phyloP scores from a whole-genome alignment of 805 yeast genomes.

The Monosporozyma unispora region DNA sequence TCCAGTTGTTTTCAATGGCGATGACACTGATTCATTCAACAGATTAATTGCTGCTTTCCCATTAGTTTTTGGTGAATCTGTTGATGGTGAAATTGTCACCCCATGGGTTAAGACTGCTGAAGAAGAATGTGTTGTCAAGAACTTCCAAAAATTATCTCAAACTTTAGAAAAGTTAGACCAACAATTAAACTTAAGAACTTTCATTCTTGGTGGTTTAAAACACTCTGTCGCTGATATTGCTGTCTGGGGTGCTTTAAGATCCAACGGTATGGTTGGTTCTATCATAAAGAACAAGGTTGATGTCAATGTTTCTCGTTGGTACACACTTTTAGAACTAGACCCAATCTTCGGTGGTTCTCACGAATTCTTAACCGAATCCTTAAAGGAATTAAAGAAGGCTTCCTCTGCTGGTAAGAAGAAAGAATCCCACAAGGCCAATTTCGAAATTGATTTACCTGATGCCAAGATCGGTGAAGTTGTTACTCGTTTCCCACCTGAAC shows the following conservation, averaged over 20 bases:
- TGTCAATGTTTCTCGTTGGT: conserved; percentile 90
- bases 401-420: conserved; percentile 63
- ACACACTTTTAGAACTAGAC: conserved; percentile 62
- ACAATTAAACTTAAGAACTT: conserved; percentile 79
- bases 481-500: conserved; percentile 99
- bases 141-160: conserved; percentile 75
- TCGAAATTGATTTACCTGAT: conserved; percentile 83
- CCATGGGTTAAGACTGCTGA: conserved; percentile 62
- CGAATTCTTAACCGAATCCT: conserved; percentile 55
- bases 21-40: conserved; percentile 37
- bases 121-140: conserved; percentile 65
- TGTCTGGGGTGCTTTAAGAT: conserved; percentile 88
- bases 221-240: conserved; percentile 74
- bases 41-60: conserved; percentile 48
- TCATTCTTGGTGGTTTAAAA: conserved; percentile 52
- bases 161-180: conserved; percentile 74
- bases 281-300: conserved; percentile 77
- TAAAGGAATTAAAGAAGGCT: conserved; percentile 64
- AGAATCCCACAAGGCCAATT: conserved; percentile 88
- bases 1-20: conserved; percentile 40
- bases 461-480: conserved; percentile 94
- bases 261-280: conserved; percentile 88
- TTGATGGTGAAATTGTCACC: conserved; percentile 32
- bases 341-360: conserved; percentile 60
- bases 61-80: conserved; percentile 25